A percentile compares a stretch with the other conserved stretches of the same genome.
Conservation (phyloP, 352 stramenopile species). For the Phytophthora litchii region DNA sequence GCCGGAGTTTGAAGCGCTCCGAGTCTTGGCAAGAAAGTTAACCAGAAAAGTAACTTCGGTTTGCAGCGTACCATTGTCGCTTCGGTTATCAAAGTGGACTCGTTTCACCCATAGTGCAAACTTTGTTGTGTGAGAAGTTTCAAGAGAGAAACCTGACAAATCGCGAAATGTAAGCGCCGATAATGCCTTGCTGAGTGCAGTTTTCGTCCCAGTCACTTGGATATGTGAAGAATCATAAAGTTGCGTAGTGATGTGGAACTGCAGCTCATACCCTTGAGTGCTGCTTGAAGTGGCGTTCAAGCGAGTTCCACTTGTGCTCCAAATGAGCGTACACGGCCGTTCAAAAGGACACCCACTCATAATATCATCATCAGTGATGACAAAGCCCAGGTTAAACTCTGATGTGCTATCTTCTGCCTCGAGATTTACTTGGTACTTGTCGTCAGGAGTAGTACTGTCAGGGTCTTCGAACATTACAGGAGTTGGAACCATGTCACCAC, state of each 20-base stretch:
- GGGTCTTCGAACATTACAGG: conserved; percentile 65
- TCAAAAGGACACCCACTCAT: conserved; percentile 55
- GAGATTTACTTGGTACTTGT: conserved; percentile 54
- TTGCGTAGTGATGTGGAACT: conserved; percentile 39
- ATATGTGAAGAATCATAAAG: conserved; percentile 52
- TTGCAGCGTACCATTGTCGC: conserved; percentile 7
- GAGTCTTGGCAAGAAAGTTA: conserved; percentile 19
- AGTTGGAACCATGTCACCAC: conserved; percentile 24
- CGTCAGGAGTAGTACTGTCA: conserved; percentile 35
- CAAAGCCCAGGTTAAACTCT: conserved; percentile 50
- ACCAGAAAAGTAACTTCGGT: conserved; percentile 36
- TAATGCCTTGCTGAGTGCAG: conserved; percentile 40
- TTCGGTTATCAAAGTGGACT: conserved; percentile 7
- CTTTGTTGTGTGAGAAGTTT: conserved; percentile 24
- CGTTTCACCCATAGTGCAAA: conserved; percentile 59
- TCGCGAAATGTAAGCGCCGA: conserved; percentile 48
- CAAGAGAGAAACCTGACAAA: conserved; percentile 25
- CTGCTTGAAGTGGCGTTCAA: conserved; percentile 33
- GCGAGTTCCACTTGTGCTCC: conserved; percentile 36
- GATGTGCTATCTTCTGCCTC: conserved; percentile 41
- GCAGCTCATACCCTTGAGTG: conserved; percentile 16
- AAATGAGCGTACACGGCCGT: conserved; percentile 49
- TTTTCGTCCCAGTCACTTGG: conserved; percentile 47
- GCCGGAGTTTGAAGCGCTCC: conserved; percentile 5
- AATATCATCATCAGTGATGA: conserved; percentile 56